These are phyloP conservation scores for Calycina herbarum DNA, from an alignment of 2,329 filamentous ascomycete genomes.

Conservation along the genomic window DNA sequence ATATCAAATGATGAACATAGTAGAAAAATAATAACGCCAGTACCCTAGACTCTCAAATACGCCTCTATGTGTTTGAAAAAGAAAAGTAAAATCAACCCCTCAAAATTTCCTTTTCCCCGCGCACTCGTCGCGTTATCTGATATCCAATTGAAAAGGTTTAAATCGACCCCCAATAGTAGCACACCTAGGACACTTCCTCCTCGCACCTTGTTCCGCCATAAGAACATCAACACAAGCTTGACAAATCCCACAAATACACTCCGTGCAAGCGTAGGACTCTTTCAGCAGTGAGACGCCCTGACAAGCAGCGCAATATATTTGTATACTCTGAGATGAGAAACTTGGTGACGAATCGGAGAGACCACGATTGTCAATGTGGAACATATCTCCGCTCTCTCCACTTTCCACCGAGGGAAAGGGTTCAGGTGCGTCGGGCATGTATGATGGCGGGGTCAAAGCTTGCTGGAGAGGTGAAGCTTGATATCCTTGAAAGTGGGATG, in stretches of 20 bases:
- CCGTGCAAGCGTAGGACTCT: conserved; percentile 90
- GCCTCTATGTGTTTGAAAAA: conserved; percentile 4
- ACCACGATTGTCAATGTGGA: conserved; percentile 66
- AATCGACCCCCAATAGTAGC: conserved; percentile 77
- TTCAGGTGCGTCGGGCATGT: conserved; percentile 66
- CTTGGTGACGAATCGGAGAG: conserved; percentile 70
- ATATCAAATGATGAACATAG: neutral
- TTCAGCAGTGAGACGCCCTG: conserved; percentile 73
- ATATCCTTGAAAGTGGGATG: conserved; percentile 67
- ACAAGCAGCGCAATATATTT: conserved; percentile 92
- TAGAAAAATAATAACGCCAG: neutral
- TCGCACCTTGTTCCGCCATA: conserved; percentile 72
- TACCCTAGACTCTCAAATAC: neutral
- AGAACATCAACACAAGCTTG: conserved; percentile 82
- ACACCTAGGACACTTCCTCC: conserved; percentile 77
- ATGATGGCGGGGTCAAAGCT: conserved; percentile 78
- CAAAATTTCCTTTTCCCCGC: neutral
- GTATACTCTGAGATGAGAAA: conserved; percentile 72
- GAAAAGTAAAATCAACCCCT: neutral
- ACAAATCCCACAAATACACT: conserved; percentile 93
- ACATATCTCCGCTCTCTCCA: conserved; percentile 69
- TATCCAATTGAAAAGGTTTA: conserved; percentile 83
- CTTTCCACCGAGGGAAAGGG: conserved; percentile 90
- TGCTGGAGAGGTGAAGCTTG: conserved; percentile 90
- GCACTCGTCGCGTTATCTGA: conserved; percentile 52